Evolutionary conservation across 768 basidiomycete species (phyloP), one percentile per base, ranked within the genome.

Genomic region (Termitomyces eurrhizus): DNA sequence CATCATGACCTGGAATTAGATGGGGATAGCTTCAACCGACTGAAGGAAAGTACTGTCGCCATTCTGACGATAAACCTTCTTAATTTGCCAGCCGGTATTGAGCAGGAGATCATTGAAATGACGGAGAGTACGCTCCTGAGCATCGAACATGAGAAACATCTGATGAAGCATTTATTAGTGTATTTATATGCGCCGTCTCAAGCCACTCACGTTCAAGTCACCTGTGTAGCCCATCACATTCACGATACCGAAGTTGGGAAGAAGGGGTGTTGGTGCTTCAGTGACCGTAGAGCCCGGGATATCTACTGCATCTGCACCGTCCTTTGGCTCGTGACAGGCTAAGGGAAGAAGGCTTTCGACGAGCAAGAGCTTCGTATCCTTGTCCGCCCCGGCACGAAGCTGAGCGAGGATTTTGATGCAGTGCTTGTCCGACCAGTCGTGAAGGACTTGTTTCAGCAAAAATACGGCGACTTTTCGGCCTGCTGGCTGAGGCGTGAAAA

Each of bases 211-310:
- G 13, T 39, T 39, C 16, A 39, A 5, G 14, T 39, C 39, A 16
- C 2, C 14, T 14, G 2, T 16, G 39, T 39, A 39, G 6, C 13
- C 13, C 39, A 39, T 39, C 13, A 39, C 4, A 14, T 39, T 39
- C 2, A 68, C 71, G 3, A 69, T 70, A 13, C 78, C 78, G 49
- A 72, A 74, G 55, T 79, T 78, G 2, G 77, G 69, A 29, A 79
- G 67, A 2, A 79, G 62, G 2, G 78, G 78, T 1, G 54, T 63
- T 9, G 76, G 58, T 13, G 58, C 58, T 11, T 59, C 57, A 7
- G 42, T 39, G 2, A 36, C 24, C 14, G 51, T n/a, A 72, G 0
- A 74, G 1, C 69, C 70, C 16, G 70, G 66, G 26, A 72, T 68
- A 52, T 52, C 59, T 29, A 64, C 16, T 32, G 29, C 14, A 5